Evolutionary conservation across 2,329 filamentous ascomycete species (phyloP), one percentile per base, ranked within the genome.

Genomic region (Hymenoscyphus fraxineus): DNA sequence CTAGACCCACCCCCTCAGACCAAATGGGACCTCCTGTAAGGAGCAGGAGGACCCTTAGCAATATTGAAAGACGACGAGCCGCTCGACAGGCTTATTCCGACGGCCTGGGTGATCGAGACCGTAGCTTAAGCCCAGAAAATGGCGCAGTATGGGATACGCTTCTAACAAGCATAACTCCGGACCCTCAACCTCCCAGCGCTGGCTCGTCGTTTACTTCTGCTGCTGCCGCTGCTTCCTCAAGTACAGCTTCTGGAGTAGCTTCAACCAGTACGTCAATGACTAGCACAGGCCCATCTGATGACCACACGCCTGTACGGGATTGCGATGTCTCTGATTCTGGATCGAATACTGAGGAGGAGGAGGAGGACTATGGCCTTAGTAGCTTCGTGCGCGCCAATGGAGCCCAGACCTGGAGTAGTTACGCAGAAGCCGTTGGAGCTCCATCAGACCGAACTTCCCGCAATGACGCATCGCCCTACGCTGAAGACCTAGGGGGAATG

Each of bases 71-170:
- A 59, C 56, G 57, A 44, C 22, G 38, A 27, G 19, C 61, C 58
- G 40, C 32, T 31, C 58, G 68, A 39, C 65, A 69, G 62, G 66
- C 65, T 40, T 69, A 64, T 60, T 67, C 89, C 1, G 88, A 96
- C 76, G 92, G 92, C 3, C 83, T 97, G 16, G 93, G 92, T 44
- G 92, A 97, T 77, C 89, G 93, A 65, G 86, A 92, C 67, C 87
- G 92, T 70, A 96, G 92, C 76, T 79, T 92, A n/a, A 93, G 89
- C 73, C 88, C 89, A 9, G 88, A 78, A 62, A 82, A 80, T 47
- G 83, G 86, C 67, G 82, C 83, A 59, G 81, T 82, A 1, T 97
- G 93, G 93, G 89, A 94, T 65, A 92, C 88, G 2, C 86, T 97
- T 61, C 80, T 93, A 64, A 88, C 85, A 6, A 96, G 91, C 0